These are phyloP conservation scores for Neltuma alba DNA, from an alignment of 306 rosid species.

Conservation along the genomic window DNA sequence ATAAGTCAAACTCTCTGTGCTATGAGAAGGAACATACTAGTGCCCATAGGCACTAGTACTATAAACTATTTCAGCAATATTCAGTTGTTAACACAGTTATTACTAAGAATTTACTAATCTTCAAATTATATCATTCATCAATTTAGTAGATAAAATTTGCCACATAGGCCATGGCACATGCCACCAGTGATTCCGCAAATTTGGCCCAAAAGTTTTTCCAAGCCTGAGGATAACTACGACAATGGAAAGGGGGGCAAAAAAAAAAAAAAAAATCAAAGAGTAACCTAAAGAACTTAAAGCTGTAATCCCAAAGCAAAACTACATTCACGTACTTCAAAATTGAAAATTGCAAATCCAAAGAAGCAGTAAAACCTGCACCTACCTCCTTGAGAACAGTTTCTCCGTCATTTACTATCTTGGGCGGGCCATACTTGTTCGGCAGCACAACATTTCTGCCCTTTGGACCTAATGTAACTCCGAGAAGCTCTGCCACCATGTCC, in stretches of 20 bases:
- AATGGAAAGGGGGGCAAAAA: no score
- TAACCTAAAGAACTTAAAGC: neutral
- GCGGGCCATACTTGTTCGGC: slow-evolving; percentile 86
- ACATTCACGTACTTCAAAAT: neutral
- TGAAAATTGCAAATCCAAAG: slow-evolving; percentile 1
- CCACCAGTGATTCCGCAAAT: neutral
- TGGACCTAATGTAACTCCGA: slow-evolving; percentile 92
- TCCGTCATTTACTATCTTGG: slow-evolving; percentile 90
- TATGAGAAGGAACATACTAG: no score
- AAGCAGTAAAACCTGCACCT: neutral
- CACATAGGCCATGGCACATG: neutral
- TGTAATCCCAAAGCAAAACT: neutral
- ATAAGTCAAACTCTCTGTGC: no score
- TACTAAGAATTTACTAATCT: no score
- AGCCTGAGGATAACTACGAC: neutral
- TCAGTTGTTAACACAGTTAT: neutral
- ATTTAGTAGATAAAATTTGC: no score
- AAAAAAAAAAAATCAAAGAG: neutral
- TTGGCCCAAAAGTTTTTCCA: neutral
- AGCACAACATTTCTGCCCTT: slow-evolving; percentile 95
- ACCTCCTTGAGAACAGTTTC: slow-evolving; percentile 94
- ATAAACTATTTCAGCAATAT: neutral
- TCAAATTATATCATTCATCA: no score
- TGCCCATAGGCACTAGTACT: neutral
- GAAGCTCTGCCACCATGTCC: slow-evolving; percentile 75